phyloP scores from a whole-genome alignment of 2,329 filamentous ascomycete species.

The Aspergillus melleus region DNA sequence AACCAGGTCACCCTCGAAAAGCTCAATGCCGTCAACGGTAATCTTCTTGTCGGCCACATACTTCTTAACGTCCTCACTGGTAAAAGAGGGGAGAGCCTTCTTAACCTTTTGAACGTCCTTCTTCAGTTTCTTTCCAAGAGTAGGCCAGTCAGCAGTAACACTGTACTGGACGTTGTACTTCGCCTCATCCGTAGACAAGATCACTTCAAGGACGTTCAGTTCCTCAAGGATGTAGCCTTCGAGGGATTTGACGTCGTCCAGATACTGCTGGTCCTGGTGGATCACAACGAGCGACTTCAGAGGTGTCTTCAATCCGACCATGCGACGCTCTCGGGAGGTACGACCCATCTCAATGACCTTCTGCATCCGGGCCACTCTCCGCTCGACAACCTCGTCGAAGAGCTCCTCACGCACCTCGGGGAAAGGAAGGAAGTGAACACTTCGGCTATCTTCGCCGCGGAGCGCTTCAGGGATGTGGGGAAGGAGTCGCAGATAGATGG shows the following conservation, averaged over 20 bases:
- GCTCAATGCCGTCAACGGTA: constrained; percentile 78
- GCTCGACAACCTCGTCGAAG: constrained; percentile 82
- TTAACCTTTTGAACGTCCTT: constrained; percentile 91
- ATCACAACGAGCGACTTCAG: constrained; percentile 88
- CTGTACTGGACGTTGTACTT: constrained; percentile 93
- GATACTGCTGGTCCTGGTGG: constrained; percentile 76
- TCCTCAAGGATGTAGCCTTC: constrained; percentile 90
- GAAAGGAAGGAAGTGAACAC: constrained; percentile 89
- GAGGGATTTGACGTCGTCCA: constrained; percentile 82
- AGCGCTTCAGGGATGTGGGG: constrained; percentile 76
- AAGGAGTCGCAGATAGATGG: constrained; percentile 82
- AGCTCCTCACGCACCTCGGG: constrained; percentile 85
- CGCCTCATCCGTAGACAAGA: constrained; percentile 82
- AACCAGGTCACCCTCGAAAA: constrained; percentile 78
- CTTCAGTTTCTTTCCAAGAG: constrained; percentile 94
- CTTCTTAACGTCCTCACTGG: constrained; percentile 74
- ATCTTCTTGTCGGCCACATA: constrained; percentile 76
- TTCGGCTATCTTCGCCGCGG: constrained; percentile 71
- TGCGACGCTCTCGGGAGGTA: constrained; percentile 79
- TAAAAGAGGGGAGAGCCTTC: constrained; percentile 79
- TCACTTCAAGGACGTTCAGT: constrained; percentile 81
- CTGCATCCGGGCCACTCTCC: constrained; percentile 88
- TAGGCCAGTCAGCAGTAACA: constrained; percentile 87
- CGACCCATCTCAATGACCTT: constrained; percentile 89
- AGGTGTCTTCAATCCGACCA: constrained; percentile 85